Evolutionary conservation across 2,329 filamentous ascomycete genomes (phyloP).

Genomic region (Chrysoporthe deuterocubensis): DNA sequence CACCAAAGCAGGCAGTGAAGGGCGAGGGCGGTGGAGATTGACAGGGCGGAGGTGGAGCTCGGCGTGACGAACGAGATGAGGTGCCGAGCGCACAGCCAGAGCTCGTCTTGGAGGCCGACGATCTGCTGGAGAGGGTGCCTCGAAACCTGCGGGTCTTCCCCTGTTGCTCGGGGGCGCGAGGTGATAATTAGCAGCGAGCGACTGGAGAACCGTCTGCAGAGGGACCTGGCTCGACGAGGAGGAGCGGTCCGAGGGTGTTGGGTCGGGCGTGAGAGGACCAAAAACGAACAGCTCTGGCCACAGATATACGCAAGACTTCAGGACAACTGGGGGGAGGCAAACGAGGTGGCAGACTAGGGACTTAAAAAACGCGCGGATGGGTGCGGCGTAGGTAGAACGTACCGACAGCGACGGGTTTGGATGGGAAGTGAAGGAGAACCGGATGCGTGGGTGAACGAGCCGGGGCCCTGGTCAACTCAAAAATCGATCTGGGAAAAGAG

Average conservation of each 20-base stretch:
- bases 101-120: neutral
- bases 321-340: neutral
- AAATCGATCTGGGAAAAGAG: conserved; percentile 6
- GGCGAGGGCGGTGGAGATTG: conserved; percentile 19
- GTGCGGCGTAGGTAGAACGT: neutral
- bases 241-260: neutral
- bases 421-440: conserved; percentile 8
- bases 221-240: neutral
- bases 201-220: conserved; percentile 3
- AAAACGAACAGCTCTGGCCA: conserved; percentile 1
- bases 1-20: conserved; percentile 21
- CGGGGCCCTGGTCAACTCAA: conserved; percentile 14
- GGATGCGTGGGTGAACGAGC: conserved; percentile 9
- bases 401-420: neutral
- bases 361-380: conserved; percentile 10
- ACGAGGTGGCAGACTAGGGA: conserved; percentile 13
- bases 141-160: conserved; percentile 21
- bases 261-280: neutral
- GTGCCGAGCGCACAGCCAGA: neutral
- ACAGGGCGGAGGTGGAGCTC: conserved; percentile 20
- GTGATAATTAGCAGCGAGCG: neutral
- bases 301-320: conserved; percentile 6
- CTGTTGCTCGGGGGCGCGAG: neutral
- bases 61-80: conserved; percentile 14
- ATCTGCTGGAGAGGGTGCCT: conserved; percentile 21